Base-by-base conservation (phyloP, 2,329 filamentous ascomycete genomes). In the Talaromyces albobiverticillius region DNA sequence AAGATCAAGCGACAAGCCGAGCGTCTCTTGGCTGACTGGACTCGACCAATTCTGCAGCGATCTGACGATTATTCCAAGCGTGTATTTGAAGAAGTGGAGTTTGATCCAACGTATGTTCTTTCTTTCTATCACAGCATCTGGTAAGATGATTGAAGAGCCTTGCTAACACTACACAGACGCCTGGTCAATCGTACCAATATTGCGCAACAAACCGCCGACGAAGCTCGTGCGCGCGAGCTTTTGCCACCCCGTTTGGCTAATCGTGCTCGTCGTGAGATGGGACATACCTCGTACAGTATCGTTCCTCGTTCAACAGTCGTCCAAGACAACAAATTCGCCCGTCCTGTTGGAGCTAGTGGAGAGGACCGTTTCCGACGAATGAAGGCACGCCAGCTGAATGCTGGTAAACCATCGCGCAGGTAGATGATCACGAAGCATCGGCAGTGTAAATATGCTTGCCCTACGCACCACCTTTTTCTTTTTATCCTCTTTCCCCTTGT, bases 11-110 rank as follows among this genome's bases (percentile, higher is more conserved):
- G 93, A 61, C 90, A 92, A 75, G 94, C 94, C 0, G 92, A 97
- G 76, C 85, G 89, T 46, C 79, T 97, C n/a, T 80, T 96, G 54
- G 90, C 89, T 54, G 93, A 97, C 68, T 99, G 94, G 94, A 96
- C 91, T 60, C 82, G 94, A 38, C 92, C 93, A 3, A 95, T 99
- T 59, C 80, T 99, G 51, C 93, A 95, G 76, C 86, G 91, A 62
- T 95, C 89, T 57, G 91, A 96, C 64, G 91, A 96, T 71, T 96
- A 95, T 77, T 92, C 90, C 75, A 94, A 96, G 78, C 85, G 89
- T 57, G 78, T 81, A 47, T 79, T 83, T 61, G 74, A 78, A 51
- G 77, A 80, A 57, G 80, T 77, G 23, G 77, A 78, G 29, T 87
- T 83, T 64, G 84, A 86, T 67, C 83, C 83, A 58, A 76, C 70